Evolutionary conservation across 2,329 filamentous ascomycete species (phyloP).

Genomic region (Rhynchosporium secalis): DNA sequence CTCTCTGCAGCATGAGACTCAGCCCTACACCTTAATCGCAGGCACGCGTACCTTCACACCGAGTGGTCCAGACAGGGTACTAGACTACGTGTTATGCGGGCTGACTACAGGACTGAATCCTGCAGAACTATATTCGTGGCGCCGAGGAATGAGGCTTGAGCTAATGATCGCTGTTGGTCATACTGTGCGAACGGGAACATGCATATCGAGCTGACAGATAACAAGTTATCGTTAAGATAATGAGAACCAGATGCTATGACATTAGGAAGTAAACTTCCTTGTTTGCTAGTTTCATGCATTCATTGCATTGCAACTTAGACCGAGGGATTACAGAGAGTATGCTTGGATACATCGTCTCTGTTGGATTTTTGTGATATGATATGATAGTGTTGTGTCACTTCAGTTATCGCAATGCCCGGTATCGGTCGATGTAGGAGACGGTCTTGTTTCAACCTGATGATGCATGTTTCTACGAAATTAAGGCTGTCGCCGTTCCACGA

Average conservation of each 20-base stretch:
- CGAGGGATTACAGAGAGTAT: not conserved
- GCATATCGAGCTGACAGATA: not conserved
- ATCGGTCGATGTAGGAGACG: not conserved
- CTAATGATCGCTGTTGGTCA: slow-evolving; percentile 1
- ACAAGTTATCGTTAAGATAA: not conserved
- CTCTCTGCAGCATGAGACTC: not conserved
- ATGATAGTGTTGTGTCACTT: not conserved
- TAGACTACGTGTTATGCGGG: not conserved
- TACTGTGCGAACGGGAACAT: slow-evolving; percentile 2
- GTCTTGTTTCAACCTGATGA: not conserved
- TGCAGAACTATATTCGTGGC: not conserved
- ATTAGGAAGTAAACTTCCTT: not conserved
- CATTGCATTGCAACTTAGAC: not conserved
- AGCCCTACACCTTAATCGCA: not conserved
- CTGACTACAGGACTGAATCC: not conserved
- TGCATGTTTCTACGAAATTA: not conserved
- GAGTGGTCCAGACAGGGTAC: not conserved
- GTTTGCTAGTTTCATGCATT: not conserved
- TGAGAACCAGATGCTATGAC: not conserved
- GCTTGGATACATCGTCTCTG: not conserved
- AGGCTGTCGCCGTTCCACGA: slow-evolving; percentile 5
- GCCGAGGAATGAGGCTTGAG: not conserved
- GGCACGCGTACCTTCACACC: not conserved
- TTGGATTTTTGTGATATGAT: not conserved
- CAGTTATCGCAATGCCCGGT: not conserved